Evolutionary conservation across 75 land plant species (phyloP).

Genomic region (Cunninghamia lanceolata): DNA sequence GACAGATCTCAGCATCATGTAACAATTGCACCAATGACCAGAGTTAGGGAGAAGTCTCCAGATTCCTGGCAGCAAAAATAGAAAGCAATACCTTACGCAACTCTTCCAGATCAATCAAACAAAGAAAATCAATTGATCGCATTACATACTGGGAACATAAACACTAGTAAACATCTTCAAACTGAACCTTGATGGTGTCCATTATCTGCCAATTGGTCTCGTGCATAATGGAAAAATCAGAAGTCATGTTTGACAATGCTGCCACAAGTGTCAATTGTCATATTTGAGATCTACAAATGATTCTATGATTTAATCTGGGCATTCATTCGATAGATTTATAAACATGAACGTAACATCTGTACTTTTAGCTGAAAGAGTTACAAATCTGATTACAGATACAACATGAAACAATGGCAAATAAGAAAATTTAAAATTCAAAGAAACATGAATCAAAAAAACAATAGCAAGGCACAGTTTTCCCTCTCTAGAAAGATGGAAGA

Average conservation of each 20-base stretch:
- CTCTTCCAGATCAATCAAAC: constrained; percentile 7
- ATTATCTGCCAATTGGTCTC: neutral
- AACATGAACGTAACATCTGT: neutral
- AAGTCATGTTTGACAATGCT: constrained; percentile 1
- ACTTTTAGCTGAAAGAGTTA: neutral
- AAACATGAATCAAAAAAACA: neutral
- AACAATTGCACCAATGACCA: constrained; percentile 7
- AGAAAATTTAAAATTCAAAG: neutral
- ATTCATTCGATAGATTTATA: neutral
- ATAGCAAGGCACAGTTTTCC: neutral
- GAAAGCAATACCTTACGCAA: neutral
- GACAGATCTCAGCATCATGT: neutral
- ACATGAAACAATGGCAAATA: neutral
- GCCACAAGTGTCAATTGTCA: neutral
- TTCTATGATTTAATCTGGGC: neutral
- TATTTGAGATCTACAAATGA: constrained; percentile 1
- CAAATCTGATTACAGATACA: neutral
- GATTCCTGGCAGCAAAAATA: constrained; percentile 3
- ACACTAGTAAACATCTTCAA: neutral
- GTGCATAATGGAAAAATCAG: constrained; percentile 1
- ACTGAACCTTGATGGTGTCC: neutral
- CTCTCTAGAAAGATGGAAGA: neutral
- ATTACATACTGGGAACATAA: neutral
- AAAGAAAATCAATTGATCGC: neutral
- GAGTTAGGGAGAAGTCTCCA: neutral